Evolutionary conservation across 345 rosid species (phyloP), one percentile per base, ranked within the genome.

Genomic region (Salix caprea): DNA sequence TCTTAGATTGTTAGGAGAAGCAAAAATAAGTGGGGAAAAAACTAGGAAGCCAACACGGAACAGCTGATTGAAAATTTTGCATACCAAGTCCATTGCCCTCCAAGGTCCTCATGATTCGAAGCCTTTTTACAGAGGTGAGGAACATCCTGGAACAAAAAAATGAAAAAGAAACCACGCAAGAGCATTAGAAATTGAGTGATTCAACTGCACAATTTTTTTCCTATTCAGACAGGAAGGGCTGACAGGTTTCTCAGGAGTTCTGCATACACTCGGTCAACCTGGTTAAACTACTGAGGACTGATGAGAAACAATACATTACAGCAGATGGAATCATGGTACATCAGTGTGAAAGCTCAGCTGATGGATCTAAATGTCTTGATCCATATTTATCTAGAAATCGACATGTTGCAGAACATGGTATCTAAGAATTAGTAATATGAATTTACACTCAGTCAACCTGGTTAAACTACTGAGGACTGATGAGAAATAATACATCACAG

Each of bases 71-170:
- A 26, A 68, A 58, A 67, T 69, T 32, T 10, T 73, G 64, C 87
- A 44, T 65, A 79, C 84, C 77, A 11, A 77, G 78, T 54, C 81
- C 81, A 70, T 74, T 81, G 64, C 76, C 81, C 11, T 81, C 84
- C 1, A 76, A 77, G 4, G 78, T 77, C 60, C 73, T 77, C 81
- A 77, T 81, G 73, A 81, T 81, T 32, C 81, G 75, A n/a, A 81
- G 78, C 81, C 84, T 81, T 40, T 70, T 81, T 1, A 74, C 76
- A 2, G 81, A 81, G 73, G 34, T 39, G 16, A 65, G 73, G 78
- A 81, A 81, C 84, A 81, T 81, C 78, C 81, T 81, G 54, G 24
- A 46, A 48, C 32, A 32, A n/a, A 62, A 36, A 36, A 48, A 58
- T 8, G 18, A 60, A 19, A 42, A 16, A 3, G 7, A 71, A 66